Evolutionary conservation across 2,329 filamentous ascomycete species (phyloP).

Genomic region (Fusarium bulbicola): DNA sequence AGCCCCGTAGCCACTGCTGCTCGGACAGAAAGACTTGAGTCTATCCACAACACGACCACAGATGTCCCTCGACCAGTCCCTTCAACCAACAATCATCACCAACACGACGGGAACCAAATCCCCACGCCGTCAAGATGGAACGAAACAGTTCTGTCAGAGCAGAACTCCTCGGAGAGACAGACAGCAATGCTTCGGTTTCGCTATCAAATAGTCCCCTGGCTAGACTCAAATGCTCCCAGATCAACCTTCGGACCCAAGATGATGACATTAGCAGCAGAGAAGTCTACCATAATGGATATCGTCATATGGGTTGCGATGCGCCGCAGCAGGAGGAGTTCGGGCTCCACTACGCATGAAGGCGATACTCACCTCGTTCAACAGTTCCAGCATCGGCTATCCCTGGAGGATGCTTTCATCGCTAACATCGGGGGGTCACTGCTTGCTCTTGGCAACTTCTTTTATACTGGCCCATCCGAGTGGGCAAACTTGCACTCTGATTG

Average conservation of each 20-base stretch:
- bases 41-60: background rate
- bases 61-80: background rate
- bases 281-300: constrained; percentile 9
- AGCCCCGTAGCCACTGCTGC: background rate
- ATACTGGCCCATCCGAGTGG: constrained; percentile 13
- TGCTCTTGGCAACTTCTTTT: constrained; percentile 8
- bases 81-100: background rate
- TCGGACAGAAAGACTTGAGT: background rate
- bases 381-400: background rate
- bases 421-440: background rate
- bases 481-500: background rate
- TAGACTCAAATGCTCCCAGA: constrained; percentile 21
- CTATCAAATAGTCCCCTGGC: constrained; percentile 24
- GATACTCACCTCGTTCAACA: constrained; percentile 8
- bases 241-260: constrained; percentile 13
- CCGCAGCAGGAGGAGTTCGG: background rate
- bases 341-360: background rate
- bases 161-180: constrained; percentile 21
- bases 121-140: constrained; percentile 17
- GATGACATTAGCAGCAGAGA: constrained; percentile 7
- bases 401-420: background rate
- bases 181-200: constrained; percentile 29
- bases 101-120: constrained; percentile 13
- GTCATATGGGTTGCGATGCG: constrained; percentile 16
- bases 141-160: constrained; percentile 16